Evolutionary conservation across 2,329 filamentous ascomycete species (phyloP).

Genomic region (Helotiales sp.): DNA sequence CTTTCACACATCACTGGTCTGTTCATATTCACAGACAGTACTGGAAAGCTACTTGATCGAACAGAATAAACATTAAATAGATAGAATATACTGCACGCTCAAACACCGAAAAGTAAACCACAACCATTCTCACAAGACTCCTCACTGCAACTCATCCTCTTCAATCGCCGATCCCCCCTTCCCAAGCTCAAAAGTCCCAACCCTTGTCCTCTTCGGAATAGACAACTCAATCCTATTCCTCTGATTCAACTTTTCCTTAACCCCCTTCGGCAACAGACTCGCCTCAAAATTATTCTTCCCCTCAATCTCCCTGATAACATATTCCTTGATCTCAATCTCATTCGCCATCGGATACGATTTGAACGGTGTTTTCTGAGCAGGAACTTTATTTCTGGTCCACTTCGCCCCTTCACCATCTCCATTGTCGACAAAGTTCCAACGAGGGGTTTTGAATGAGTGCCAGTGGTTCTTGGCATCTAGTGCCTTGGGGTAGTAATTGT

Average conservation of each 20-base stretch:
- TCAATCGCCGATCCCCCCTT: no score
- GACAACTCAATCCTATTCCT: slow-evolving; percentile 2
- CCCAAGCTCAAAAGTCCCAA: not conserved
- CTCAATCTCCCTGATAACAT: slow-evolving; percentile 7
- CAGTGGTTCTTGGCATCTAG: not conserved
- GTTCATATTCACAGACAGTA: no score
- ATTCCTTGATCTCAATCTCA: slow-evolving; percentile 5
- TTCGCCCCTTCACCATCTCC: not conserved
- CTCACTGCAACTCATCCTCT: no score
- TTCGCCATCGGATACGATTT: not conserved
- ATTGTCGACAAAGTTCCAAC: slow-evolving; percentile 2
- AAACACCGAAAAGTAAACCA: no score
- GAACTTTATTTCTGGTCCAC: slow-evolving; percentile 1
- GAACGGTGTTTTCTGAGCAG: not conserved
- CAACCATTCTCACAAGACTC: no score
- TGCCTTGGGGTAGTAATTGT: slow-evolving; percentile 1
- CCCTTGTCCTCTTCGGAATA: not conserved
- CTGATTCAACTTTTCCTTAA: slow-evolving; percentile 1
- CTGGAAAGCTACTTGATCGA: no score
- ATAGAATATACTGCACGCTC: no score
- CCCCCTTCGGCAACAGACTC: not conserved
- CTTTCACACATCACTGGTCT: no score
- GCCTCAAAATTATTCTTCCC: slow-evolving; percentile 9
- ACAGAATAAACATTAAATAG: no score
- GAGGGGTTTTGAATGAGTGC: not conserved